Evolutionary conservation across 208 protist genomes (phyloP), one percentile per base, ranked within the genome.

Genomic region (Crithidia thermophila): DNA sequence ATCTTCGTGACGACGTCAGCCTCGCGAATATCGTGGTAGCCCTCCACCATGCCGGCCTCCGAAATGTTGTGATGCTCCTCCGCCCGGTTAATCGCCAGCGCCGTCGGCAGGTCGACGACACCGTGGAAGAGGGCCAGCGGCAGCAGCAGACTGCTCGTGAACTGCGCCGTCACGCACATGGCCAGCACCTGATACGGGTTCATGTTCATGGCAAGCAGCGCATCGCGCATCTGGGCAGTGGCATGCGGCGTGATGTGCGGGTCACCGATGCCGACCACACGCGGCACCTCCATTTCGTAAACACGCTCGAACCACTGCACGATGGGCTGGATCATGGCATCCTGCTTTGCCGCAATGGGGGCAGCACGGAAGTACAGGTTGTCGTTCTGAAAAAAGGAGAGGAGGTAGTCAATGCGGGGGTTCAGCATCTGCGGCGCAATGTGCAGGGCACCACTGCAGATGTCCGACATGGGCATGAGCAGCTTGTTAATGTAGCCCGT

Each of bases 21-120:
- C 53, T 97, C 86, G 27, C 93, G 84, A 68, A 97, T 95, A 51
- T 97, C 93, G 51, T 97, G 93, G 81, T 97, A 97, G 25, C 93
- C 93, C 67, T 94, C 85, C 37, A 97, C 83, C 27, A 81, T 14
- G 4, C 87, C 91, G 11, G 83, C 77, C 72, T 82, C 77, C 4
- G 34, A 39, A 10, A 91, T 84, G 67, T 94, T 96, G 59, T 95
- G 82, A n/a, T 73, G 27, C 63, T 97, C 93, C 77, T 97, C 93
- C 6, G 88, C 83, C 3, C 79, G 69, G 72, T 95, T 97, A 62
- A 96, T 96, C 27, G 61, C 56, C 33, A 97, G 71, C 8, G 88
- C 86, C 1, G 84, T 90, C 39, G 82, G 83, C 2, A 94, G 72
- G 66, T 92, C 84, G 21, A 95, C 76, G 25, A 93, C 73, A 28